phyloP scores from a whole-genome alignment of 2,329 filamentous ascomycete species.

The Sclerotinia nivalis region DNA sequence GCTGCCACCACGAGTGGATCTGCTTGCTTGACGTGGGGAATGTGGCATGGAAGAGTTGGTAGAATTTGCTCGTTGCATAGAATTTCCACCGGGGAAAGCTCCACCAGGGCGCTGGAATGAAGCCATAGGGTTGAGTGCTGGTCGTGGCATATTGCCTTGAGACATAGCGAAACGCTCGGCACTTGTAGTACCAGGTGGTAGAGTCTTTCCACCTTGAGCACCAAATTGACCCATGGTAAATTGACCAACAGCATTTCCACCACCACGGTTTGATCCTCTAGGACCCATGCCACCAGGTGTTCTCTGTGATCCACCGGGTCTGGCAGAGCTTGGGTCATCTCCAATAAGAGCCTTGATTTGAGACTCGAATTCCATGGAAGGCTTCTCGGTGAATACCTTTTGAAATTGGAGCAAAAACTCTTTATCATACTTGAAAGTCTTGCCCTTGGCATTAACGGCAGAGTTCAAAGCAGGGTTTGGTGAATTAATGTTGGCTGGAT shows the following conservation, averaged over 20 bases:
- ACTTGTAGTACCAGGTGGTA: conserved; percentile 77
- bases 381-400: conserved; percentile 93
- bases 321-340: conserved; percentile 65
- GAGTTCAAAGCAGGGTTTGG: conserved; percentile 90
- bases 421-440: conserved; percentile 91
- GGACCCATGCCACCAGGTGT: conserved; percentile 53
- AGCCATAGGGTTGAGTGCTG: conserved; percentile 56
- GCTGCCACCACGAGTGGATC: conserved; percentile 64
- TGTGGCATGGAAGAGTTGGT: conserved; percentile 63
- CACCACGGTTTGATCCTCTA: conserved; percentile 50
- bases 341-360: conserved; percentile 87
- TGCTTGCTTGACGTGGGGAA: conserved; percentile 66
- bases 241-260: conserved; percentile 48
- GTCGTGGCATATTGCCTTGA: conserved; percentile 52
- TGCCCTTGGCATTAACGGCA: conserved; percentile 74
- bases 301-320: conserved; percentile 57
- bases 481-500: conserved; percentile 80
- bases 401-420: conserved; percentile 96
- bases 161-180: conserved; percentile 72
- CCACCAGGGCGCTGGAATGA: conserved; percentile 62
- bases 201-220: conserved; percentile 53
- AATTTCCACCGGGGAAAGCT: conserved; percentile 60
- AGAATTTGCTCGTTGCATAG: conserved; percentile 60
- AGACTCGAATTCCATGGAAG: conserved; percentile 87
- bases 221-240: conserved; percentile 73